Evolutionary conservation across 331 rosid species (phyloP).

Genomic region (Arachis monticola): DNA sequence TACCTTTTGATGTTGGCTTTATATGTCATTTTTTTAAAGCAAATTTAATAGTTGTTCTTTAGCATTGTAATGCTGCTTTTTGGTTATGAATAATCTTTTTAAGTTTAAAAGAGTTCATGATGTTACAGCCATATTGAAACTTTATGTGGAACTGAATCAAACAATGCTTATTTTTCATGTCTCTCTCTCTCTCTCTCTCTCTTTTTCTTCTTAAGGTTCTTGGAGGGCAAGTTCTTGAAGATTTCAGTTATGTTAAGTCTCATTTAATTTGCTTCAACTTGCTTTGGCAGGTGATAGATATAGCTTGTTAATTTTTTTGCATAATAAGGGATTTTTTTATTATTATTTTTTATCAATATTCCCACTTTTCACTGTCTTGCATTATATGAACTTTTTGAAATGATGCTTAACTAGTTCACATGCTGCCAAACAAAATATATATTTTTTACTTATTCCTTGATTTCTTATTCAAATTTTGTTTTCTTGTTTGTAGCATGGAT

Average conservation of each 20-base stretch:
- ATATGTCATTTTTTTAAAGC: conserved; percentile 38
- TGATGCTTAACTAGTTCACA: not conserved
- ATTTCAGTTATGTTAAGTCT: conserved; percentile 22
- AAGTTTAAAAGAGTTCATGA: conserved; percentile 35
- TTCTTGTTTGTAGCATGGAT: conserved; percentile 25
- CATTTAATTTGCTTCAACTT: conserved; percentile 21
- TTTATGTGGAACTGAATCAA: conserved; percentile 35
- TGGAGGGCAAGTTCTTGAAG: conserved; percentile 31
- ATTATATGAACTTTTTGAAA: not conserved
- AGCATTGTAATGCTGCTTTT: conserved; percentile 44
- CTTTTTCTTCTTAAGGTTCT: conserved; percentile 13
- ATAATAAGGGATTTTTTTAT: conserved; percentile 1
- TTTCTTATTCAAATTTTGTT: not conserved
- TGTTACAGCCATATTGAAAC: not conserved
- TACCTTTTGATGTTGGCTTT: conserved; percentile 34
- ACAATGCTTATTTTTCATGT: conserved; percentile 33
- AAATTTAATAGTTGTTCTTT: conserved; percentile 33
- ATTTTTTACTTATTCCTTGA: too few species aligned
- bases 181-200: conserved; percentile 6
- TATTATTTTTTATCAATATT: not conserved
- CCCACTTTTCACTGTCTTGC: conserved; percentile 18
- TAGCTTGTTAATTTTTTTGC: conserved; percentile 32
- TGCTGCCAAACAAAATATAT: not conserved
- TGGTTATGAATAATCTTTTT: conserved; percentile 35
- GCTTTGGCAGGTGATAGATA: conserved; percentile 33